A percentile compares a stretch with the other conserved stretches of the same genome.
Conservation (phyloP, 2,329 filamentous ascomycete genomes). For the Claviceps arundinis region DNA sequence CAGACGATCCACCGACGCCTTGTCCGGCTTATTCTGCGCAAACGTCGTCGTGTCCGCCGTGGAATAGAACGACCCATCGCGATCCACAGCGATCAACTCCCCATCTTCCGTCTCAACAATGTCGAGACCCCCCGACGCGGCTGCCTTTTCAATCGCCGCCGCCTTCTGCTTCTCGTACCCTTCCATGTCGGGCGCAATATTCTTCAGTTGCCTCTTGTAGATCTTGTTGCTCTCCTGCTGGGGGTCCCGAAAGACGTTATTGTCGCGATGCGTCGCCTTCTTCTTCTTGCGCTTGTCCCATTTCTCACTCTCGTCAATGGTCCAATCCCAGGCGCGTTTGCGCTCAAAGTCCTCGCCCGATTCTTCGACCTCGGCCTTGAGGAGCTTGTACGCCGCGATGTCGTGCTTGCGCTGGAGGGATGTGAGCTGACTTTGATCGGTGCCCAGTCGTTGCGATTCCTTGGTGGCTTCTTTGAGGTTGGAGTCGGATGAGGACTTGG, state of each 20-base stretch:
- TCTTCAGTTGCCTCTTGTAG: constrained; percentile 80
- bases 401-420: constrained; percentile 76
- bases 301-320: constrained; percentile 79
- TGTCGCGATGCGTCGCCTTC: constrained; percentile 66
- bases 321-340: constrained; percentile 98
- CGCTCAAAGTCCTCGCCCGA: constrained; percentile 88
- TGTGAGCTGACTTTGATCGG: constrained; percentile 64
- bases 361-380: constrained; percentile 82
- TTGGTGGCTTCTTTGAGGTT: constrained; percentile 77
- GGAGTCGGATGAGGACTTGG: constrained; percentile 54
- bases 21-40: constrained; percentile 73
- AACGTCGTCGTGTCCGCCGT: constrained; percentile 74
- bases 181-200: constrained; percentile 64
- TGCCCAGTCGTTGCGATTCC: constrained; percentile 66
- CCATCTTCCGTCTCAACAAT: constrained; percentile 93
- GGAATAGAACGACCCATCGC: constrained; percentile 80
- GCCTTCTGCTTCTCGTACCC: constrained; percentile 81
- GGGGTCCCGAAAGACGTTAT: constrained; percentile 85
- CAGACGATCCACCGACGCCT: constrained; percentile 74
- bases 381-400: constrained; percentile 78
- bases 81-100: constrained; percentile 87
- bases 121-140: constrained; percentile 71
- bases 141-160: constrained; percentile 71
- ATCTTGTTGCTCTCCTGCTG: constrained; percentile 77
- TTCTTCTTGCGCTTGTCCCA: constrained; percentile 90